Conservation (phyloP, 768 basidiomycete species). For the Pleurotus giganteus region DNA sequence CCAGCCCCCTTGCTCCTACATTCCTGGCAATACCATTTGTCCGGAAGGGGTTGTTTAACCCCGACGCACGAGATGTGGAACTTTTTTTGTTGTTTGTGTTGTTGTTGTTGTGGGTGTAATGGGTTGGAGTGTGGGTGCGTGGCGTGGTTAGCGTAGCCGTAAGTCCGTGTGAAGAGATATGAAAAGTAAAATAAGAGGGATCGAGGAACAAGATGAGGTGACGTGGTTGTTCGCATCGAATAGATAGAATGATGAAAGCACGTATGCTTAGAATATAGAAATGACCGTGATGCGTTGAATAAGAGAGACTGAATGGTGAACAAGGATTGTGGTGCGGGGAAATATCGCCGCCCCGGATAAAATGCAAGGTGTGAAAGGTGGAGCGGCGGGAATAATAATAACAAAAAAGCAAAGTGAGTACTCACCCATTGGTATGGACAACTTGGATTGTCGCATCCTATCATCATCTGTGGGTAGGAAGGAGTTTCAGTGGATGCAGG, state of each 20-base stretch:
- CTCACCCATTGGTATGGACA: slow-evolving; percentile 58
- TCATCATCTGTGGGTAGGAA: slow-evolving; percentile 32
- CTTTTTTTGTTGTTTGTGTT: no score
- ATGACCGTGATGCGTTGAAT: no score
- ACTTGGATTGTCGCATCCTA: slow-evolving; percentile 48
- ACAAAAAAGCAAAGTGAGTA: background rate
- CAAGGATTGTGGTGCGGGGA: background rate
- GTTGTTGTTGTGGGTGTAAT: no score
- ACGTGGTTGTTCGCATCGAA: no score
- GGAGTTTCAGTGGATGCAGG: background rate
- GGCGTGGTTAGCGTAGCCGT: no score
- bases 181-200: background rate
- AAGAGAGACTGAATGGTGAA: no score
- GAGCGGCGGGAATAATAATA: background rate
- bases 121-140: no score
- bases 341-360: background rate
- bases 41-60: slow-evolving; percentile 43
- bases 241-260: no score
- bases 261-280: no score
- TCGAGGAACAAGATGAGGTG: no score
- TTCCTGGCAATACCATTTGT: slow-evolving; percentile 57
- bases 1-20: slow-evolving; percentile 38
- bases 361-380: background rate
- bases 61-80: slow-evolving; percentile 63
- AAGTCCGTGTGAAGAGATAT: background rate